Evolutionary conservation across 2,329 filamentous ascomycete species (phyloP), one percentile per base, ranked within the genome.

Genomic region (Botryotinia convoluta): DNA sequence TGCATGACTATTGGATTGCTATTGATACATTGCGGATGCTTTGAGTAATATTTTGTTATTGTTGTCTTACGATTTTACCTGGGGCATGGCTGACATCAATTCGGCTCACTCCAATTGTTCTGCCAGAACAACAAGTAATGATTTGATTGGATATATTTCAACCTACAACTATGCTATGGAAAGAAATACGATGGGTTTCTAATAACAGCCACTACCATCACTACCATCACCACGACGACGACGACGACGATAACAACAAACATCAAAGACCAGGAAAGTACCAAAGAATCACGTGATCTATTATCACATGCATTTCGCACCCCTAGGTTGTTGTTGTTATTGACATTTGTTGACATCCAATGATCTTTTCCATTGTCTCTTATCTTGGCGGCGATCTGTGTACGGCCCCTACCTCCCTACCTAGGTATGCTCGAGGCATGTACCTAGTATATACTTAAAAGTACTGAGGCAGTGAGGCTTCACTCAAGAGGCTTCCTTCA

Each of bases 231-330:
- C 14, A 18, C 7, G 22, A 14, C 48, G 2, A n/a, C 48, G 4
- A n/a, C 22, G 8, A 48, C 7, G 4, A 26, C 22, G 1, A 54
- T 3, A 18, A 54, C 51, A 18, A 16, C 26, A 54, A 54, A 7
- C 48, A 54, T n/a, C 0, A 5, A n/a, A n/a, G 48, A n/a, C 12
- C 4, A 16, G 48, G 12, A 20, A 26, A 0, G 6, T 7, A 7
- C 3, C 10, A 3, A 3, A 16, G 1, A 7, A 54, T 18, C 51
- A 57, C 51, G n/a, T 57, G 51, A 57, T 18, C 1, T 18, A 1
- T 1, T 4, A 16, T 29, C n/a, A 57, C 51, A 57, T 57, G 51
- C 14, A 29, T 29, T 7, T 18, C 7, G 3, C n/a, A n/a, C 4
- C 6, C 3, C 0, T 29, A 8, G 3, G 5, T n/a, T 29, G 48